These are phyloP conservation scores for Diaporthe nobilis DNA, from an alignment of 2,329 filamentous ascomycete species.

Conservation along the genomic window DNA sequence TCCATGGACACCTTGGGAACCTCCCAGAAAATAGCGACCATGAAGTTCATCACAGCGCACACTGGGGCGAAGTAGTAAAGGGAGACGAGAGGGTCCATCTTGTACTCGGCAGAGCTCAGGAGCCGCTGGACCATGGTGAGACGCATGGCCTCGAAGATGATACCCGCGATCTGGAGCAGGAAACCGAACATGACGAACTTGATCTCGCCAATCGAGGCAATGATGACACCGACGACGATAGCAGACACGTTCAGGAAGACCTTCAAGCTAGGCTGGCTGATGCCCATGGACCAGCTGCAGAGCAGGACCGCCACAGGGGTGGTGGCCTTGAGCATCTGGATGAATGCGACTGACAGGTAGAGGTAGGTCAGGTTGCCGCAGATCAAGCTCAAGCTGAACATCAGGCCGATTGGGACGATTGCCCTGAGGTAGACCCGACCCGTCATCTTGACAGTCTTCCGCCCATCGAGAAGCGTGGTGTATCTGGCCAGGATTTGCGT, in stretches of 20 bases:
- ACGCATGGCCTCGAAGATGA: constrained; percentile 85
- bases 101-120: constrained; percentile 86
- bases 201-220: constrained; percentile 96
- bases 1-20: constrained; percentile 77
- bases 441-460: constrained; percentile 98
- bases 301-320: constrained; percentile 94
- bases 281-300: constrained; percentile 88
- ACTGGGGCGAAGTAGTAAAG: constrained; percentile 92
- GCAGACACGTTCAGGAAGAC: constrained; percentile 93
- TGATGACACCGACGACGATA: constrained; percentile 94
- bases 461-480: constrained; percentile 90
- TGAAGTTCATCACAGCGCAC: constrained; percentile 85
- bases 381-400: constrained; percentile 96
- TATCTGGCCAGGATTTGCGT: constrained; percentile 94
- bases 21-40: constrained; percentile 81
- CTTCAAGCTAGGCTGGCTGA: constrained; percentile 86
- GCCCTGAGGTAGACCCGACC: constrained; percentile 92
- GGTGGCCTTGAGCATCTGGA: constrained; percentile 99
- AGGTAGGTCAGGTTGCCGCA: constrained; percentile 97
- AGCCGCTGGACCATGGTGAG: constrained; percentile 88
- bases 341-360: constrained; percentile 95
- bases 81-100: constrained; percentile 92
- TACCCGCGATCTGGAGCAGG: constrained; percentile 82
- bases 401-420: constrained; percentile 94
- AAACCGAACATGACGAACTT: constrained; percentile 88